Conservation (phyloP, 2,329 filamentous ascomycete genomes). For the Colletotrichum cordylinicola region DNA sequence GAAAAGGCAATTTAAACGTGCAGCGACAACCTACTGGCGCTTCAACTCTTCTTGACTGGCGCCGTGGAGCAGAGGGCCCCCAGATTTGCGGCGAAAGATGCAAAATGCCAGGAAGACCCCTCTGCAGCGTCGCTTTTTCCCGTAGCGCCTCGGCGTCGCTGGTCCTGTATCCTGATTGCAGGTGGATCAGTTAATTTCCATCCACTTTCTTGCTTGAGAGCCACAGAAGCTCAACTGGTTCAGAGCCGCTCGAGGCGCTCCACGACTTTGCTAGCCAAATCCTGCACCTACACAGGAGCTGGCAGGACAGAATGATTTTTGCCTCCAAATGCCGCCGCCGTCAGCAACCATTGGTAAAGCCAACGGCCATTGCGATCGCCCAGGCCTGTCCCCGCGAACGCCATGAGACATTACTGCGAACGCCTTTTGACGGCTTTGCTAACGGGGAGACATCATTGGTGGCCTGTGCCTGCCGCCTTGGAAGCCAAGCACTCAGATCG, state of each 20-base stretch:
- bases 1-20: conserved; percentile 12
- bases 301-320: background rate
- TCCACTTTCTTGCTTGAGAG: background rate
- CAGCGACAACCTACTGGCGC: background rate
- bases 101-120: background rate
- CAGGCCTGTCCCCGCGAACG: background rate
- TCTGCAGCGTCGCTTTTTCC: conserved; percentile 7
- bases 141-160: conserved; percentile 5
- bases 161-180: background rate
- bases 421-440: background rate
- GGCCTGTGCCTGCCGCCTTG: conserved; percentile 2
- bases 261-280: background rate
- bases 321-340: background rate
- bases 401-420: background rate
- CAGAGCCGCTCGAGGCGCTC: conserved; percentile 1
- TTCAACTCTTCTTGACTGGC: background rate
- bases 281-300: background rate
- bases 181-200: conserved; percentile 12
- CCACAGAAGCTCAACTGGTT: background rate
- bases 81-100: background rate
- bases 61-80: background rate
- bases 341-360: background rate
- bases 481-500: conserved; percentile 9
- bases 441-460: background rate
- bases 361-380: background rate